These are phyloP conservation scores for Arachis monticola DNA, from an alignment of 331 rosid genomes.

Conservation along the genomic window DNA sequence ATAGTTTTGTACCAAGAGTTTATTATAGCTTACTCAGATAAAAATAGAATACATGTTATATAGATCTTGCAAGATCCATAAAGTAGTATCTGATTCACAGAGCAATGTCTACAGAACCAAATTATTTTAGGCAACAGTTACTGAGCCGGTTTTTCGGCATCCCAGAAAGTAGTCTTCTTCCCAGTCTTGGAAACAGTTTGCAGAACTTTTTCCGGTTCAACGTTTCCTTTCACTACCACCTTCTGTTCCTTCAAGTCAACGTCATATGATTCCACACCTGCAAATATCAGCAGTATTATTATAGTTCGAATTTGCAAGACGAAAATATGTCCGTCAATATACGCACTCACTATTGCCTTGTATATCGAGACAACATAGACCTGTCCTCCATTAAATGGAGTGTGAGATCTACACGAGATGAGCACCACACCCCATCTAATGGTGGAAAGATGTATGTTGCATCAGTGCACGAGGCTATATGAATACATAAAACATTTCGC, in stretches of 20 bases:
- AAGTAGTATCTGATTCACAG: slow-evolving; percentile 26
- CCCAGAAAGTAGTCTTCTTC: slow-evolving; percentile 91
- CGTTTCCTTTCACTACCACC: slow-evolving; percentile 90
- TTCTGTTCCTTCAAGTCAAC: slow-evolving; percentile 82
- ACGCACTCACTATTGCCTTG: too few relatives aligned
- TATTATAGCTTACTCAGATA: slow-evolving; percentile 26
- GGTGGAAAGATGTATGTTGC: too few relatives aligned
- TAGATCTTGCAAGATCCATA: slow-evolving; percentile 19
- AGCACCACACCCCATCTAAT: too few relatives aligned
- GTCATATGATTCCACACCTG: slow-evolving; percentile 93
- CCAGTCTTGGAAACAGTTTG: slow-evolving; percentile 92
- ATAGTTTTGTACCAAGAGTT: neutral
- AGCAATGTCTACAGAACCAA: slow-evolving; percentile 29
- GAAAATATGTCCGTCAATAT: neutral
- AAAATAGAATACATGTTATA: slow-evolving; percentile 23
- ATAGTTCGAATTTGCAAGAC: neutral
- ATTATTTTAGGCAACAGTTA: slow-evolving; percentile 51
- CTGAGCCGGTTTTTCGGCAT: slow-evolving; percentile 52
- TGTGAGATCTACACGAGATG: too few relatives aligned
- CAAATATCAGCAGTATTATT: slow-evolving; percentile 12
- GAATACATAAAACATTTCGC: too few relatives aligned
- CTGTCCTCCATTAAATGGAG: too few relatives aligned
- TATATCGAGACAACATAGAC: too few relatives aligned
- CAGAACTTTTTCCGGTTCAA: slow-evolving; percentile 70
- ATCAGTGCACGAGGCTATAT: too few relatives aligned